A percentile compares a stretch with the other conserved stretches of the same genome.
These are phyloP conservation scores for Carex parvula DNA, from an alignment of 176 grass and related monocot genomes.

Conservation along the genomic window DNA sequence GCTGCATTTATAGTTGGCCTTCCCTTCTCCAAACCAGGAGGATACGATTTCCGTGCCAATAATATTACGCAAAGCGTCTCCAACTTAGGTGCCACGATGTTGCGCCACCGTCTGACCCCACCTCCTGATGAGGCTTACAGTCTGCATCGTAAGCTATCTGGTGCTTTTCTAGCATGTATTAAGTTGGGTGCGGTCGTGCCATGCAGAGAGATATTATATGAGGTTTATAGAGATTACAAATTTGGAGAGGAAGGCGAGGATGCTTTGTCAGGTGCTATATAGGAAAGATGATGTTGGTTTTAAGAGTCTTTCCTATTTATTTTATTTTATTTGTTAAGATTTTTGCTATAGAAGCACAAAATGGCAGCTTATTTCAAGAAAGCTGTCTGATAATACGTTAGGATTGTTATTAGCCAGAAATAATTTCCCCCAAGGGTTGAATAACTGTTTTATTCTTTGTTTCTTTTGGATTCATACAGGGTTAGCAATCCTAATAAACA, in stretches of 20 bases:
- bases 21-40: slow-evolving; percentile 67
- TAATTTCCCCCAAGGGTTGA: neutral
- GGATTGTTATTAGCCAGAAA: slow-evolving; percentile 6
- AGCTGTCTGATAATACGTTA: neutral
- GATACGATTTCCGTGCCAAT: slow-evolving; percentile 60
- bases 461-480: neutral
- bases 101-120: slow-evolving; percentile 80
- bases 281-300: slow-evolving; percentile 11
- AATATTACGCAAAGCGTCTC: slow-evolving; percentile 83
- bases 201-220: slow-evolving; percentile 69
- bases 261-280: slow-evolving; percentile 35
- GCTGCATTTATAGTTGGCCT: slow-evolving; percentile 74
- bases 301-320: neutral
- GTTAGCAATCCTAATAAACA: neutral
- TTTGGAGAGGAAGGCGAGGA: slow-evolving; percentile 36
- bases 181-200: slow-evolving; percentile 85
- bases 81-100: slow-evolving; percentile 84
- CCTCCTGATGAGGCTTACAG: slow-evolving; percentile 91
- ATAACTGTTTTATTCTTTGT: neutral
- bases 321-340: neutral
- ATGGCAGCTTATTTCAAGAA: slow-evolving; percentile 38
- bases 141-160: slow-evolving; percentile 89
- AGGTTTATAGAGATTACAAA: slow-evolving; percentile 56
- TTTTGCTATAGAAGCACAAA: slow-evolving; percentile 2
- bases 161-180: slow-evolving; percentile 88